Base-by-base conservation (phyloP, 257 asterid genomes). In the Sherardia arvensis region DNA sequence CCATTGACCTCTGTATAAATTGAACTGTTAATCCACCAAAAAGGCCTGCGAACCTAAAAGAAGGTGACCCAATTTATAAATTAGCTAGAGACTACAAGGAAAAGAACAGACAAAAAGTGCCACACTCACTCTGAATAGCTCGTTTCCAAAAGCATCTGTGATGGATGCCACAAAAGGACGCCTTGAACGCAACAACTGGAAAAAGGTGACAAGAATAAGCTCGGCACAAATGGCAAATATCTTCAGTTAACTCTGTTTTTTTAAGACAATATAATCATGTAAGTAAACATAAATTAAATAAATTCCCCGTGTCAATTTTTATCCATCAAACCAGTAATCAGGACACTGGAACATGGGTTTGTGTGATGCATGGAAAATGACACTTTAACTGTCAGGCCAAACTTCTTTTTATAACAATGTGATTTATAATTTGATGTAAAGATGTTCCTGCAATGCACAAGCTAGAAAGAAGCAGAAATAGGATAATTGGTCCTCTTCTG, bases 11-110 rank as follows among this genome's bases (percentile, higher is more conserved):
- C 97, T 9, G 88, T 88, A 66, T 84, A 92, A 72, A 92, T 92
- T 69, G 99, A 89, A 83, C 97, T 92, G 66, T 83, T 89, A 81
- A 92, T 81, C 99, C 99, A 92, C 97, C 99, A 89, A 80, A 92
- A 92, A 66, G 99, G 99, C 80, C 99, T 83, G 70, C 91, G 76
- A 27, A 89, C 94, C 98, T 92, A 70, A 17, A 26, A 14, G 10
- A 15, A 63, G 51, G 11, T 47, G 9, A 15, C 7, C 22, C 10
- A 53, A 12, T n/a, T 56, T 33, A 27, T 20, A 40, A 59, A n/a
- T 64, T 63, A 71, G 69, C 58, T 69, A 71, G 55, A 40, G 2
- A 36, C 36, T 53, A 22, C 48, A 34, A 11, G 2, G 56, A 53
- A 20, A 17, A 18, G 56, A 21, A 54, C 20, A 14, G 22, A 0